Conservation (phyloP, 2,329 filamentous ascomycete genomes). For the Didymella segeticola region DNA sequence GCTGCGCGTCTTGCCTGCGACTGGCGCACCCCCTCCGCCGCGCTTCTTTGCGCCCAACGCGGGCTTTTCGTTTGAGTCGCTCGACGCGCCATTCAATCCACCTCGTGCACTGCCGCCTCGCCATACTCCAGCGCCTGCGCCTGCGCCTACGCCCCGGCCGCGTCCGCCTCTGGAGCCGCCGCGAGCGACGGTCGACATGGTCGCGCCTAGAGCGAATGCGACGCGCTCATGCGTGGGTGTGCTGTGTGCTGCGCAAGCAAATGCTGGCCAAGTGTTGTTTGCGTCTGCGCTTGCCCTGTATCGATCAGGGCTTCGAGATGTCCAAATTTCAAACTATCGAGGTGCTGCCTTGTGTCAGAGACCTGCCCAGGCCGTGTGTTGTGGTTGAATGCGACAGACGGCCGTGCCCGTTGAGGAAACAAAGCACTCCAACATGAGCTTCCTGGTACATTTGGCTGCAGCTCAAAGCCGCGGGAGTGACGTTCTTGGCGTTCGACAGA, state of each 20-base stretch:
- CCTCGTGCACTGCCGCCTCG: conserved; percentile 22
- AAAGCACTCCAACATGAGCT: conserved; percentile 24
- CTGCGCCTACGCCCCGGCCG: conserved; percentile 20
- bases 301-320: too few species aligned
- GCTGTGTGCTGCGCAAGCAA: neutral
- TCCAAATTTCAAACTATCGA: neutral
- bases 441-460: too few species aligned
- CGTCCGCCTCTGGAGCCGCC: conserved; percentile 30
- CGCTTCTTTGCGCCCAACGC: conserved; percentile 14
- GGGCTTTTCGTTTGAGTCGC: conserved; percentile 8
- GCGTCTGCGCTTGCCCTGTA: too few species aligned
- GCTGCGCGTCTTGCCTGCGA: neutral
- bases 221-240: conserved; percentile 19
- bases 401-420: conserved; percentile 28
- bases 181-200: conserved; percentile 38
- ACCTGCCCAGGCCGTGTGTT: conserved; percentile 25
- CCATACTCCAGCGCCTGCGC: conserved; percentile 18
- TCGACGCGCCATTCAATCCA: conserved; percentile 20
- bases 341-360: too few species aligned
- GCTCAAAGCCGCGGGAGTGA: conserved; percentile 15
- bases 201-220: conserved; percentile 25
- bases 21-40: conserved; percentile 11
- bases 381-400: conserved; percentile 28
- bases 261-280: neutral
- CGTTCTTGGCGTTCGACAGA: conserved; percentile 11